Evolutionary conservation across 441 rosid genomes (phyloP), one percentile per base, ranked within the genome.

Genomic region (Gossypium schwendimanii): DNA sequence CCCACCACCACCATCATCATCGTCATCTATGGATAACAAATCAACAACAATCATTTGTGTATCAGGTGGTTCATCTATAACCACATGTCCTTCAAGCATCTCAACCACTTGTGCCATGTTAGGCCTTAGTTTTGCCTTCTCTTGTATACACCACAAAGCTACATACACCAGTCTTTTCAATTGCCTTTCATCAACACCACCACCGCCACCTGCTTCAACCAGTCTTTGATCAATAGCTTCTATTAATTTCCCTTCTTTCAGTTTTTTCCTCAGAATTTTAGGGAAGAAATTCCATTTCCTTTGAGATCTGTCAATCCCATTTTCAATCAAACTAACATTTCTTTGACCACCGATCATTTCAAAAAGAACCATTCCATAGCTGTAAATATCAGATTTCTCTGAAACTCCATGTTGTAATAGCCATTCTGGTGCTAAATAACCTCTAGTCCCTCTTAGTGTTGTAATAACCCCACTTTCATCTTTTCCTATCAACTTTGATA

Each of bases 91-190:
- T 79, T 93, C 93, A 12, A 93, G 91, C 98, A 93, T 91, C 63
- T 93, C 96, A 11, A 87, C 87, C 53, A 93, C 91, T 21, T 31
- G 75, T 15, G 63, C 80, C 97, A 93, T 91, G 57, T 80, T 82
- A 11, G 98, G 98, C 71, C 96, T 84, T 8, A 78, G 84, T 79
- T 78, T 80, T 15, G 87, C 78, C 73, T 69, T 84, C 81, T 89
- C 96, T 55, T 93, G 97, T 75, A 91, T 87, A 80, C 98, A 93
- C 98, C 97, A 93, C 64, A 93, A 73, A 17, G 94, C 97, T 17
- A 89, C 82, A 73, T 77, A 63, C 2, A 83, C 86, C 78, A 91
- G 20, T 76, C 81, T 86, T 81, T 50, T 85, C 61, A 89, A 76
- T 71, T 88, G 80, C 55, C 49, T 84, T 78, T 93, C 97, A 3